A percentile compares a stretch with the other conserved stretches of the same genome.
Evolutionary conservation across 2,329 filamentous ascomycete species (phyloP).

Genomic region (Penicillium polonicum): DNA sequence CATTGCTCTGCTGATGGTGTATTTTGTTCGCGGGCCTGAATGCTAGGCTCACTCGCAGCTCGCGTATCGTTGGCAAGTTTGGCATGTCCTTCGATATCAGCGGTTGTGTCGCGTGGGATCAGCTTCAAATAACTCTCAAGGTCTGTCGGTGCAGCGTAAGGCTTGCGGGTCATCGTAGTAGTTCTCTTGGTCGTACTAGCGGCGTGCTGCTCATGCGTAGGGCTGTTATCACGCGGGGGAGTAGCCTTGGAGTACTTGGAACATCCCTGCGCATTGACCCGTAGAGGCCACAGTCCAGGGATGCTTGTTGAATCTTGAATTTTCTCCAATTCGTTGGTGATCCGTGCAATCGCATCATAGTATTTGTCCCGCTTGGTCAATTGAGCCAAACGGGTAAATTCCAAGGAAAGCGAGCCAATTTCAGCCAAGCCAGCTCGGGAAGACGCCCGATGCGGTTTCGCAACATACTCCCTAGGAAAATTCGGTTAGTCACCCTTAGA

Average conservation of each 20-base stretch:
- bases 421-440: slow-evolving; percentile 62
- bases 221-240: slow-evolving; percentile 15
- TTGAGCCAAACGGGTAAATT: slow-evolving; percentile 87
- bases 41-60: slow-evolving; percentile 1
- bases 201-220: slow-evolving; percentile 8
- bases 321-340: slow-evolving; percentile 75
- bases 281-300: slow-evolving; percentile 76
- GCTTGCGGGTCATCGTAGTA: slow-evolving; percentile 6
- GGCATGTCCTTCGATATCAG: slow-evolving; percentile 27
- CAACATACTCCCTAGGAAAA: slow-evolving; percentile 50
- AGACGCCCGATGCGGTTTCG: slow-evolving; percentile 63
- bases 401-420: slow-evolving; percentile 75
- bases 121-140: slow-evolving; percentile 27
- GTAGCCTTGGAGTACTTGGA: slow-evolving; percentile 54
- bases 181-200: slow-evolving; percentile 3
- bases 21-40: slow-evolving; percentile 10
- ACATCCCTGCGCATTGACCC: slow-evolving; percentile 77
- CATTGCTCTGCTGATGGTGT: slow-evolving; percentile 31
- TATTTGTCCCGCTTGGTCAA: slow-evolving; percentile 78
- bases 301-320: slow-evolving; percentile 70
- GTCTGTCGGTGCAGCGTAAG: slow-evolving; percentile 21
- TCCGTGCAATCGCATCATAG: slow-evolving; percentile 84
- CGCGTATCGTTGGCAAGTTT: slow-evolving; percentile 30
- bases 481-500: slow-evolving; percentile 7
- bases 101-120: slow-evolving; percentile 20